Conservation (phyloP, 1,284 basidiomycete genomes). For the Mycosarcoma maydis region DNA sequence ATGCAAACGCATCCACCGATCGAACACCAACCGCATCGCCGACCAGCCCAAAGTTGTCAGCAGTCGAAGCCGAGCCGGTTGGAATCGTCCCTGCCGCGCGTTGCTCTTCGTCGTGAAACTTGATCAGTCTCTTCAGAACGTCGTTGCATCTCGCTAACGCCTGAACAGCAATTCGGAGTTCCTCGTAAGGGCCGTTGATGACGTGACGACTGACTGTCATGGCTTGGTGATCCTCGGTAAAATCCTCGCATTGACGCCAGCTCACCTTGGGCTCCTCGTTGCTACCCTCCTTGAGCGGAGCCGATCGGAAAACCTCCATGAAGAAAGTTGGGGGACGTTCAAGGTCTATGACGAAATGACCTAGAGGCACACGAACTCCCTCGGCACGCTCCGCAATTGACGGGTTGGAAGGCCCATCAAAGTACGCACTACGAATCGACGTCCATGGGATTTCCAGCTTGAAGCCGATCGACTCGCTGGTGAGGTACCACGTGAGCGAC, state of each 20-base stretch:
- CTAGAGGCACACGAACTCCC: slow-evolving; percentile 42
- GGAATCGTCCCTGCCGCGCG: slow-evolving; percentile 29
- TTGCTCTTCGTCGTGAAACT: slow-evolving; percentile 23
- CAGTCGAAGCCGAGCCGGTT: slow-evolving; percentile 19
- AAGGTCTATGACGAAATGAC: slow-evolving; percentile 50
- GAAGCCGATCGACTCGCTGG: slow-evolving; percentile 57
- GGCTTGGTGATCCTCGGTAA: slow-evolving; percentile 58
- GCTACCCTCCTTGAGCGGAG: slow-evolving; percentile 21
- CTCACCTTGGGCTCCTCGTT: slow-evolving; percentile 35
- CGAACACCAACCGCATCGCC: background rate
- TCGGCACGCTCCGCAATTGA: slow-evolving; percentile 50
- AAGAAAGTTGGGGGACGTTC: slow-evolving; percentile 57
- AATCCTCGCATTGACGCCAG: slow-evolving; percentile 62
- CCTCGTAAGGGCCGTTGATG: slow-evolving; percentile 54
- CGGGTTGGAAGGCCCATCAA: slow-evolving; percentile 36
- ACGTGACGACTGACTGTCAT: slow-evolving; percentile 46
- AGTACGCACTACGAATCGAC: slow-evolving; percentile 35
- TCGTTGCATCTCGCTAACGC: slow-evolving; percentile 32
- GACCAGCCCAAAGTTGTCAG: slow-evolving; percentile 40
- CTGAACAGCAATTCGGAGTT: slow-evolving; percentile 46
- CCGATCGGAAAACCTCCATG: slow-evolving; percentile 59
- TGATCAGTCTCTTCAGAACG: slow-evolving; percentile 28
- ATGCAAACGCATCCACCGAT: slow-evolving; percentile 2
- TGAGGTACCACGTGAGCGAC: slow-evolving; percentile 54
- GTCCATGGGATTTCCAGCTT: slow-evolving; percentile 57